Base-by-base conservation (phyloP, 2,329 filamentous ascomycete species). In the Bipolaris sorokiniana region DNA sequence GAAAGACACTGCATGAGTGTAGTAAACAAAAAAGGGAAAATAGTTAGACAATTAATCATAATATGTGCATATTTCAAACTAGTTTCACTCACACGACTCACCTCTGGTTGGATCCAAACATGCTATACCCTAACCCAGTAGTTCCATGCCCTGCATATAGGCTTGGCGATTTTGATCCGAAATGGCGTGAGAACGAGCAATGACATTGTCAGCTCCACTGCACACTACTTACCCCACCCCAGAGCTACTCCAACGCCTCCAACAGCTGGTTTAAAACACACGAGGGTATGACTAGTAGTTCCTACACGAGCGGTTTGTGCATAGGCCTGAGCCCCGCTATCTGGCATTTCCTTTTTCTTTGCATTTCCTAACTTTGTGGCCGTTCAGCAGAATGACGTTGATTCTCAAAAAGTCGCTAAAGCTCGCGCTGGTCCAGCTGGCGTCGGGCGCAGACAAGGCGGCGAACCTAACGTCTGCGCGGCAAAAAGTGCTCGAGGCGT, bases 391-490 rank as follows among this genome's bases (percentile, higher is more conserved):
- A 42, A 73, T 74, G 71, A 48, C 73, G 2, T 56, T 64, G 6
- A 63, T 75, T 40, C 69, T 76, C 61, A 76, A 77, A 54, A 65
- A 75, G 58, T 72, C 74, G 7, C 66, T 77, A 48, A 76, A 74
- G 58, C 72, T 77, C 53, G 75, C 75, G 28, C 72, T 78, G 48
- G 65, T 77, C 50, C 70, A 89, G 82, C 90, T 78, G 38, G 74
- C 76, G 34, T 71, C 72, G 26, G 73, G 73, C 60, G 79, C 89
- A 63, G 91, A 97, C 81, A 99, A 99, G 81, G 75, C 87, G 10
- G 84, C 84, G 65, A 99, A 99, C 79, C 91, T 99, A 62, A 74
- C 83, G 20, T 89, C 89, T 75, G 94, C 95, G 11, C 89, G 90
- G 55, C 82, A 84, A 41, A 93, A 95, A 75, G 92, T 98, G 56